Evolutionary conservation across 495 filamentous ascomycete species (phyloP), one percentile per base, ranked within the genome.

Genomic region (Podospora pseudoanserina): DNA sequence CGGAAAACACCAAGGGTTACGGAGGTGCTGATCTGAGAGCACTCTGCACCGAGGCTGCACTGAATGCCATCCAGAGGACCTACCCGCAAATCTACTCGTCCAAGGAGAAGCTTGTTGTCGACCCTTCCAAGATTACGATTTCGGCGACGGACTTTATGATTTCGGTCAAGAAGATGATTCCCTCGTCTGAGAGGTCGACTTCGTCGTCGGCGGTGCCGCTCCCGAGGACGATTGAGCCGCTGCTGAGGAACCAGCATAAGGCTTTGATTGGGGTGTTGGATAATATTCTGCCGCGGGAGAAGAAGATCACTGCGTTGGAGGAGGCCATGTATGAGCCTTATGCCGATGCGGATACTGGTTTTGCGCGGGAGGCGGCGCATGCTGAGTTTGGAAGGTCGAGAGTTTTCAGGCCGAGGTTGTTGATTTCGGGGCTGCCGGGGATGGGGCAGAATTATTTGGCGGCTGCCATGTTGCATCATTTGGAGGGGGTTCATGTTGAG

Each of bases 71-170:
- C 26, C 96, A 99, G 77, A 85, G 95, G 66, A 91, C 90, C 20
- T 99, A 95, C 75, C 95, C 95, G 9, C 96, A 99, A 74, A 96
- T 99, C 61, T 99, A 99, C 82, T 85, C 87, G 64, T 95, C 94
- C 0, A 87, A 91, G 72, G 86, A 96, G 75, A 98, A 98, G 79
- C 89, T 98, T 34, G 77, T 93, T 30, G 93, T 98, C 65, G 89
- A 97, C 72, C 91, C 93, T 0, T 86, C 87, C 63, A 91, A 85
- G 68, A 94, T 99, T 71, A 87, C 88, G 28, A 87, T 98, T 65
- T 87, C 89, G 27, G 90, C 96, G 16, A 93, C 93, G 70, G 95
- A 99, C 76, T 98, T 99, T 75, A 96, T 97, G 91, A 83, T 97
- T 23, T 94, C 96, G 0, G 85, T 96, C 75, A 97, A 97, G 78